phyloP scores from a whole-genome alignment of 768 basidiomycete species.

The Collybiopsis confluens region DNA sequence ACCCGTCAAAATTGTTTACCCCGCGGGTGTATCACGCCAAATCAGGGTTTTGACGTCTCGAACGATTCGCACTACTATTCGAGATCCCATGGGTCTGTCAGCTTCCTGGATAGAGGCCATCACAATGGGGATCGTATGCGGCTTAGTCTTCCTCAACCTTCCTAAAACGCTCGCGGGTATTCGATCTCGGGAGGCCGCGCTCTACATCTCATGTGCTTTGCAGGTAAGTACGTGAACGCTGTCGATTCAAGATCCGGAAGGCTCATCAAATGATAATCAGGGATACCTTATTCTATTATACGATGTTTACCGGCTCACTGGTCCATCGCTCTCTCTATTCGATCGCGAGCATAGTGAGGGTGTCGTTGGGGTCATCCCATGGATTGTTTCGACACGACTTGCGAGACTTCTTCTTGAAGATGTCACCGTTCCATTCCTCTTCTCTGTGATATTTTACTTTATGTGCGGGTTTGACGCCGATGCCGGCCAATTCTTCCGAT shows the following conservation, averaged over 20 bases:
- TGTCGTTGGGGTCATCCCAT: slow-evolving; percentile 26
- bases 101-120: slow-evolving; percentile 11
- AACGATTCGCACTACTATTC: slow-evolving; percentile 3
- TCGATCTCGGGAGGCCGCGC: slow-evolving; percentile 23
- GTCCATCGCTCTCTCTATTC: slow-evolving; percentile 34
- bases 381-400: slow-evolving; percentile 20
- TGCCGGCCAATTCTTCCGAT: slow-evolving; percentile 67
- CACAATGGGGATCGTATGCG: slow-evolving; percentile 19
- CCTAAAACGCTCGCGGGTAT: slow-evolving; percentile 22
- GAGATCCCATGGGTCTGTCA: slow-evolving; percentile 8
- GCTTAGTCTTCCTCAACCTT: slow-evolving; percentile 32
- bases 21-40: slow-evolving; percentile 6
- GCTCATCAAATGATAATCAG: background rate
- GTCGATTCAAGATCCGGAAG: background rate
- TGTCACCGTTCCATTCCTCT: slow-evolving; percentile 11
- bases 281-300: slow-evolving; percentile 10
- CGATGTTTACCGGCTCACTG: slow-evolving; percentile 10
- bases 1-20: background rate
- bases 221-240: background rate
- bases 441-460: slow-evolving; percentile 36
- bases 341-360: slow-evolving; percentile 40
- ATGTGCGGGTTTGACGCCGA: slow-evolving; percentile 63
- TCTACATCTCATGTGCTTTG: slow-evolving; percentile 12
- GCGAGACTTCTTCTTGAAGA: slow-evolving; percentile 9
- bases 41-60: slow-evolving; percentile 5